Evolutionary conservation across 2,329 filamentous ascomycete genomes (phyloP).

Genomic region (Acephala macrosclerotiorum): DNA sequence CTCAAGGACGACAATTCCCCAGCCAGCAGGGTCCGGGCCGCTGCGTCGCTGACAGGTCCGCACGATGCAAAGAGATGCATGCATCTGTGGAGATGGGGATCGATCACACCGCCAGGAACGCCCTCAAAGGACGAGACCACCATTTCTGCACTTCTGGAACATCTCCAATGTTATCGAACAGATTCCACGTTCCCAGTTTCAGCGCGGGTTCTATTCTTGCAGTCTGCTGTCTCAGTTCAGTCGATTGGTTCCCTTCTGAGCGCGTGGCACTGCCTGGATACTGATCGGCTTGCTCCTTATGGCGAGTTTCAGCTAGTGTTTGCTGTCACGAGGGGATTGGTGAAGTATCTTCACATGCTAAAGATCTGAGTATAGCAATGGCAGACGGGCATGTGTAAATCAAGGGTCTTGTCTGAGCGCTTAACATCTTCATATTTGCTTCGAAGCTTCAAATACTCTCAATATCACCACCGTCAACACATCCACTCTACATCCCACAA

Average conservation of each 20-base stretch:
- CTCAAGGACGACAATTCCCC: constrained; percentile 3
- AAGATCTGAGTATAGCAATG: neutral
- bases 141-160: neutral
- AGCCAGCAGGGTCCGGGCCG: constrained; percentile 8
- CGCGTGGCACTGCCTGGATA: constrained; percentile 7
- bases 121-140: too few relatives aligned
- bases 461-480: neutral
- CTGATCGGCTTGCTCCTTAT: neutral
- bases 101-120: constrained; percentile 14
- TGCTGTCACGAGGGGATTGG: constrained; percentile 12
- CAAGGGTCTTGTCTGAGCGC: neutral
- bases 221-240: neutral
- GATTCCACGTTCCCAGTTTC: neutral
- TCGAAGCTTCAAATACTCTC: neutral
- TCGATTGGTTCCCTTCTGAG: neutral
- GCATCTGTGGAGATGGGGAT: constrained; percentile 6
- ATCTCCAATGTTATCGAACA: constrained; percentile 1
- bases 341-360: neutral
- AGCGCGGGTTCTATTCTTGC: constrained; percentile 1
- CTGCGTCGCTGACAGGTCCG: neutral
- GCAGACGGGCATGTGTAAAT: neutral
- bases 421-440: neutral
- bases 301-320: constrained; percentile 11
- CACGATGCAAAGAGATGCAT: constrained; percentile 2
- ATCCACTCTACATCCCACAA: neutral